Conservation (phyloP, 139 green algal species). For the Chlamydomonas asymmetrica region DNA sequence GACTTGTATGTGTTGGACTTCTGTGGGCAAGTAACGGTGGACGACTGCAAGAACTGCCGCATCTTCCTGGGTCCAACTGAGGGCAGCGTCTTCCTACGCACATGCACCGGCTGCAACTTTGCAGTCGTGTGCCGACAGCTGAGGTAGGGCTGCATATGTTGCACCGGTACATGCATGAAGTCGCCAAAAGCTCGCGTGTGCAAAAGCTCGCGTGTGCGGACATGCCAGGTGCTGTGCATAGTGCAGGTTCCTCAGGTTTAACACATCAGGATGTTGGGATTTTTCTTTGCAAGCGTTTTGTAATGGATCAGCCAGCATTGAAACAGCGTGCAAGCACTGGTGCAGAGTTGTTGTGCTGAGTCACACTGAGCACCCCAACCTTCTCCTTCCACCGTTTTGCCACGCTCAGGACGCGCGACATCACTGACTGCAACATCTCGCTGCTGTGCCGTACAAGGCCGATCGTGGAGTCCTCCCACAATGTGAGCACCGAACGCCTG, state of each 20-base stretch:
- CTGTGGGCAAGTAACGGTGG: conserved; percentile 60
- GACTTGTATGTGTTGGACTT: conserved; percentile 68
- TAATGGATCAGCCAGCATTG: too few species aligned
- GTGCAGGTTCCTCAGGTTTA: too few species aligned
- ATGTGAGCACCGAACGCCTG: conserved; percentile 7
- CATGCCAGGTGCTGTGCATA: too few species aligned
- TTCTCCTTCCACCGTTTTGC: too few species aligned
- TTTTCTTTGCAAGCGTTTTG: too few species aligned
- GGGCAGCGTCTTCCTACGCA: conserved; percentile 65
- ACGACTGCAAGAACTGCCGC: conserved; percentile 66
- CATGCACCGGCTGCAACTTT: conserved; percentile 57
- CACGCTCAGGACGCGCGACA: conserved; percentile 44
- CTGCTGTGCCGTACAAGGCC: conserved; percentile 63
- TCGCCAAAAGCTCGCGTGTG: too few species aligned
- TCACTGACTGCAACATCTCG: conserved; percentile 37
- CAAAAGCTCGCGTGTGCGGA: too few species aligned
- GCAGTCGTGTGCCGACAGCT: conserved; percentile 56
- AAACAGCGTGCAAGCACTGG: too few species aligned
- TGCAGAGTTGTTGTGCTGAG: too few species aligned
- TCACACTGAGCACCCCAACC: too few species aligned
- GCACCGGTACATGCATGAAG: too few species aligned
- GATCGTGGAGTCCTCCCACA: conserved; percentile 59
- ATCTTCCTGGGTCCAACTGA: conserved; percentile 70
- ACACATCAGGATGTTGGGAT: too few species aligned
- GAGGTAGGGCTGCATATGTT: conserved; percentile 51